Conservation (phyloP, 306 rosid species). For the Dryas alaskensis region DNA sequence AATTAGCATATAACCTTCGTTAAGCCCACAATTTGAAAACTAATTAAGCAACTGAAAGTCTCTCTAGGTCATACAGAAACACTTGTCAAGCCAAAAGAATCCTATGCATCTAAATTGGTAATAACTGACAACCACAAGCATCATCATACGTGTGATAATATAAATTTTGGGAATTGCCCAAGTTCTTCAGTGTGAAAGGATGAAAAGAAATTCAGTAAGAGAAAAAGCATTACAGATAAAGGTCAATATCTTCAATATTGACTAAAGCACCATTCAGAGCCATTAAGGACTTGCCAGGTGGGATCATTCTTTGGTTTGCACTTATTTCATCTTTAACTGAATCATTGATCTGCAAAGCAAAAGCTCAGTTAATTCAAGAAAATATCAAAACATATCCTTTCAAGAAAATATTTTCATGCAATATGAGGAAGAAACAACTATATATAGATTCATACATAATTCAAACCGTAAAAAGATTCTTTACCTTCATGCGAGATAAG, state of each 20-base stretch:
- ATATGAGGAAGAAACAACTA: not conserved
- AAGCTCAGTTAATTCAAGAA: slow-evolving; percentile 27
- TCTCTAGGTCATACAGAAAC: not conserved
- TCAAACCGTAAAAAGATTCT: slow-evolving; percentile 7
- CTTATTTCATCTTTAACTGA: slow-evolving; percentile 85
- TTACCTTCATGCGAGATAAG: slow-evolving; percentile 96
- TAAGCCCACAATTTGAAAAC: not conserved
- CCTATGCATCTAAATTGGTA: not conserved
- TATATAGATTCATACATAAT: slow-evolving; percentile 4
- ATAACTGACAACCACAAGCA: slow-evolving; percentile 16
- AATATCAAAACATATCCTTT: not conserved
- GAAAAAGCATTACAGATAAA: slow-evolving; percentile 75
- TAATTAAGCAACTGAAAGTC: too few species aligned
- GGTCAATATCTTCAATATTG: slow-evolving; percentile 96
- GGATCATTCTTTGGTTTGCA: slow-evolving; percentile 96
- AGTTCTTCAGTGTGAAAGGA: slow-evolving; percentile 22
- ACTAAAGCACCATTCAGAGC: slow-evolving; percentile 95
- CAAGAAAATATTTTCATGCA: not conserved
- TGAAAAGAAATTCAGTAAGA: slow-evolving; percentile 36
- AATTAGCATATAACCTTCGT: not conserved
- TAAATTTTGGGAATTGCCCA: not conserved
- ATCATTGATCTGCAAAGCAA: slow-evolving; percentile 71
- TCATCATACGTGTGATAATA: slow-evolving; percentile 13
- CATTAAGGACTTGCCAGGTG: slow-evolving; percentile 99
- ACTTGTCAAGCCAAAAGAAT: not conserved